phyloP scores from a whole-genome alignment of 306 rosid genomes.

The Elaeagnus macrophylla region DNA sequence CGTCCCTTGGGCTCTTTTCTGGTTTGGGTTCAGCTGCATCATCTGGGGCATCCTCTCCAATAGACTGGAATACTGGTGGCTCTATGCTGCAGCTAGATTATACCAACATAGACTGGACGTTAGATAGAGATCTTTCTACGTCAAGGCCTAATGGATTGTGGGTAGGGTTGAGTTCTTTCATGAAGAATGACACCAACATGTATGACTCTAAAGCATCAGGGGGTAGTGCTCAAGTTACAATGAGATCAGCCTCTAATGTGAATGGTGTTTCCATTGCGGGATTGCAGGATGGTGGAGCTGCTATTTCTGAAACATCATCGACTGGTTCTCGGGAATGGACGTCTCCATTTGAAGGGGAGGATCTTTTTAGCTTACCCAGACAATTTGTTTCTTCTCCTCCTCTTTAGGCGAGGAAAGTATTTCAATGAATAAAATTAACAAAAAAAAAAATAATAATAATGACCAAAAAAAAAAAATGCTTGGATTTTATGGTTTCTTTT shows the following conservation, averaged over 20 bases:
- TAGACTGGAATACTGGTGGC: slow-evolving; percentile 85
- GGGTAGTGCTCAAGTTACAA: slow-evolving; percentile 39
- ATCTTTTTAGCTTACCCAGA: slow-evolving; percentile 88
- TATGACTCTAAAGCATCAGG: slow-evolving; percentile 56
- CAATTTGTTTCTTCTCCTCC: slow-evolving; percentile 96
- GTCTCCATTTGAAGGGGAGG: slow-evolving; percentile 94
- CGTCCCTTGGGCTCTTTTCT: slow-evolving; percentile 88
- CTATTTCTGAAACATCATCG: slow-evolving; percentile 45
- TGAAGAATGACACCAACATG: slow-evolving; percentile 37
- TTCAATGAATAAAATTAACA: slow-evolving; percentile 38
- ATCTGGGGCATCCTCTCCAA: slow-evolving; percentile 68
- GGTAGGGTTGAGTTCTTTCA: slow-evolving; percentile 57
- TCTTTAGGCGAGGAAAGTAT: slow-evolving; percentile 46
- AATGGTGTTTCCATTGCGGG: slow-evolving; percentile 43
- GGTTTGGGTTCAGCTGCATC: slow-evolving; percentile 67
- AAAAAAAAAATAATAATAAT: slow-evolving; percentile 25
- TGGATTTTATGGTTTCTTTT: slow-evolving; percentile 50
- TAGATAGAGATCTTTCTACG: slow-evolving; percentile 61
- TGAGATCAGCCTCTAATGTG: slow-evolving; percentile 54
- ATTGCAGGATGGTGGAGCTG: slow-evolving; percentile 62
- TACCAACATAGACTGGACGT: slow-evolving; percentile 78
- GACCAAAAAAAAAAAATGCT: slow-evolving; percentile 33
- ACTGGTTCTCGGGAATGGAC: slow-evolving; percentile 78
- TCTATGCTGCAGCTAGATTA: slow-evolving; percentile 59
- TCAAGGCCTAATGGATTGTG: slow-evolving; percentile 52